These are phyloP conservation scores for Polygonum aviculare DNA, from an alignment of 148 eudicot genomes.

Conservation along the genomic window DNA sequence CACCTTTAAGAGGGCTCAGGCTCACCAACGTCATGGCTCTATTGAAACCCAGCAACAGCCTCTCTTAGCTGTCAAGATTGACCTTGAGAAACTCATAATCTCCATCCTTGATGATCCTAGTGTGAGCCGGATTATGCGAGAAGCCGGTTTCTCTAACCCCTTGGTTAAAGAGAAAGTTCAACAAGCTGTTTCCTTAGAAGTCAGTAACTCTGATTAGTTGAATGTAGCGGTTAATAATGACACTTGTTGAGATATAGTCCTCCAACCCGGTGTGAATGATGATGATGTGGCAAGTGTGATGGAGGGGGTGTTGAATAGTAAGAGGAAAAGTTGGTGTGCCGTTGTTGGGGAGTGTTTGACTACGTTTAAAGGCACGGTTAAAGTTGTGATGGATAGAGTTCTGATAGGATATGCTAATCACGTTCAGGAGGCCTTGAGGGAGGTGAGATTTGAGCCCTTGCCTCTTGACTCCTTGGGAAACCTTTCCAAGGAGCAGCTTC, in stretches of 20 bases:
- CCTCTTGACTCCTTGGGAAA: slow-evolving; percentile 37
- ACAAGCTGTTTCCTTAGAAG: slow-evolving; percentile 41
- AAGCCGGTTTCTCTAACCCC: slow-evolving; percentile 82
- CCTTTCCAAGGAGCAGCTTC: slow-evolving; percentile 45
- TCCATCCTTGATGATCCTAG: slow-evolving; percentile 95
- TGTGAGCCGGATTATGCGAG: slow-evolving; percentile 86
- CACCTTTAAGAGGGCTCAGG: slow-evolving; percentile 83
- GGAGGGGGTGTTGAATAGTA: slow-evolving; percentile 30
- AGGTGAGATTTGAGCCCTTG: slow-evolving; percentile 44
- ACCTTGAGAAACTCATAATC: slow-evolving; percentile 73
- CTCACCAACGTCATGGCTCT: slow-evolving; percentile 75
- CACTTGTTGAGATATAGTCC: background rate
- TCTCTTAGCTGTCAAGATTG: slow-evolving; percentile 58
- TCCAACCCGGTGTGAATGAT: background rate
- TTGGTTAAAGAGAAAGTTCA: slow-evolving; percentile 70
- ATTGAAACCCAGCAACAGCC: slow-evolving; percentile 76
- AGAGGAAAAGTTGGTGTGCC: slow-evolving; percentile 36
- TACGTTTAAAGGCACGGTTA: slow-evolving; percentile 40
- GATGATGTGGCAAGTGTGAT: slow-evolving; percentile 55
- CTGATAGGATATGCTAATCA: slow-evolving; percentile 28
- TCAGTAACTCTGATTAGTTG: slow-evolving; percentile 15
- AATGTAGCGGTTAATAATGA: background rate
- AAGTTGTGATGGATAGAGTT: slow-evolving; percentile 41
- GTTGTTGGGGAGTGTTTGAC: slow-evolving; percentile 60
- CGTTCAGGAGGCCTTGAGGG: slow-evolving; percentile 43